phyloP scores from a whole-genome alignment of 2,329 filamentous ascomycete genomes.

The Xylaria digitata region DNA sequence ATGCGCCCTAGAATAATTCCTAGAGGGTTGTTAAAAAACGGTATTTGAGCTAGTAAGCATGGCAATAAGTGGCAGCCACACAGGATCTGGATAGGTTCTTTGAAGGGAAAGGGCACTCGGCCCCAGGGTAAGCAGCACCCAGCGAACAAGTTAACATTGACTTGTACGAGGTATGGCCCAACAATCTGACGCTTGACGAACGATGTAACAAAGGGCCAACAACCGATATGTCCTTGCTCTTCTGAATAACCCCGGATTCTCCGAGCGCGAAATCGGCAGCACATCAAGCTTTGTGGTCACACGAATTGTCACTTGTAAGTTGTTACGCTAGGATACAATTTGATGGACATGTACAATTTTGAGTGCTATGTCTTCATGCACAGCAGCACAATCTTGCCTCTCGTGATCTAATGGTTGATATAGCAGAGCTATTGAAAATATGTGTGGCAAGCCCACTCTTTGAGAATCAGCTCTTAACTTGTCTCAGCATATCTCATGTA shows the following conservation, averaged over 20 bases:
- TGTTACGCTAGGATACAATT: neutral
- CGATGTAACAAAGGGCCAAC: neutral
- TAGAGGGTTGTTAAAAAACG: neutral
- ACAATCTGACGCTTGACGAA: no score
- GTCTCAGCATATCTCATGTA: conserved; percentile 24
- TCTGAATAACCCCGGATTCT: neutral
- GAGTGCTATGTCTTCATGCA: neutral
- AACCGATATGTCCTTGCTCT: neutral
- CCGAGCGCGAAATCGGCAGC: neutral
- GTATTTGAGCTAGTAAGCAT: neutral
- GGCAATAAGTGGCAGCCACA: no score
- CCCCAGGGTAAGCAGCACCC: neutral
- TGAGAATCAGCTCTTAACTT: neutral
- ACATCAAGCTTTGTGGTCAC: neutral
- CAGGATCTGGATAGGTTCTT: neutral
- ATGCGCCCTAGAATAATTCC: neutral
- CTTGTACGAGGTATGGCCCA: neutral
- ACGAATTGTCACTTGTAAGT: neutral
- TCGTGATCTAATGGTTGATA: neutral
- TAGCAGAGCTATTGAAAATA: neutral
- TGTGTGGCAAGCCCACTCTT: neutral
- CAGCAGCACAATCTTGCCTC: neutral
- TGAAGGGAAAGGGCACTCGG: neutral
- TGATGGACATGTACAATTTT: neutral
- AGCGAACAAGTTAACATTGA: neutral